Conservation (phyloP, 257 asterid genomes). For the Jacaranda mimosifolia region DNA sequence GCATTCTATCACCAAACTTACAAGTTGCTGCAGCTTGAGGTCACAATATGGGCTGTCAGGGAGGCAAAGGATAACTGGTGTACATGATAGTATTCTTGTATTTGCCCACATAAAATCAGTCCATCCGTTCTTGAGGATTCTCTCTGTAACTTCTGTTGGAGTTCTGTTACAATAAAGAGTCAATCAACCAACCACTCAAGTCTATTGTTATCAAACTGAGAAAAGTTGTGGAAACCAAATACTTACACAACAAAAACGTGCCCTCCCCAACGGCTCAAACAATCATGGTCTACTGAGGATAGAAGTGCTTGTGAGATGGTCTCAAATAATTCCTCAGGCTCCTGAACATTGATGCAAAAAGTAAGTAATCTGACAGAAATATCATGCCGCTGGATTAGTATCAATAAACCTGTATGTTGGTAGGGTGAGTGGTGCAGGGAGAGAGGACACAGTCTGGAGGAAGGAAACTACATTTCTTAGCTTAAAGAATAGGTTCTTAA, state of each 20-base stretch:
- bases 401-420: no score
- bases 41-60: slow-evolving; percentile 13
- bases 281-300: slow-evolving; percentile 91
- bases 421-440: no score
- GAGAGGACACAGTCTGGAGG: no score
- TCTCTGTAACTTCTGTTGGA: slow-evolving; percentile 88
- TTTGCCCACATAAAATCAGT: slow-evolving; percentile 39
- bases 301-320: slow-evolving; percentile 94
- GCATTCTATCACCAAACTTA: slow-evolving; percentile 22
- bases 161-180: slow-evolving; percentile 63
- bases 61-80: no score
- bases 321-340: slow-evolving; percentile 87
- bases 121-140: slow-evolving; percentile 94
- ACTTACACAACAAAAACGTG: slow-evolving; percentile 92
- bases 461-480: no score
- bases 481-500: no score
- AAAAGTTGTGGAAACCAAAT: background rate
- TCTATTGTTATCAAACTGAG: background rate
- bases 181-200: background rate
- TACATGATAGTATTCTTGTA: background rate
- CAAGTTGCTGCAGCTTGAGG: background rate
- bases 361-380: background rate
- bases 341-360: slow-evolving; percentile 49
- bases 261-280: slow-evolving; percentile 99
- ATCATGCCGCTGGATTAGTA: background rate